These are phyloP conservation scores for Letharia columbiana DNA, from an alignment of 495 filamentous ascomycete species.

Conservation along the genomic window DNA sequence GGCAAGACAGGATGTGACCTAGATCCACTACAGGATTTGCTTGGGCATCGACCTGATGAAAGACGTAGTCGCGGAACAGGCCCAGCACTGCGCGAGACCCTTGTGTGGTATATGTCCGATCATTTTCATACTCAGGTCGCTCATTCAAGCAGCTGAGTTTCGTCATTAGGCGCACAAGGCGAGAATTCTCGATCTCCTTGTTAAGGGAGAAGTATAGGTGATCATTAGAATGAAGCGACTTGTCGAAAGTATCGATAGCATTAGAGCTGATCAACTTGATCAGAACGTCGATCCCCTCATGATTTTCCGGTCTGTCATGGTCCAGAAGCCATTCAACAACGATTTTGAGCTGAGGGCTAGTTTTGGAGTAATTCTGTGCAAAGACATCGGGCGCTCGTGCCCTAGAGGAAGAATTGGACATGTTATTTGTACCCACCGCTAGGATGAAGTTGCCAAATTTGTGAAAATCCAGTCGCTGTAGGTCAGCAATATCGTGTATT, in stretches of 20 bases:
- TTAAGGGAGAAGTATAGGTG: conserved; percentile 58
- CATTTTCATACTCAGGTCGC: conserved; percentile 70
- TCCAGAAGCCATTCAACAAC: conserved; percentile 69
- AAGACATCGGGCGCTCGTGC: conserved; percentile 56
- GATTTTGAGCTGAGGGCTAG: conserved; percentile 69
- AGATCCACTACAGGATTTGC: conserved; percentile 74
- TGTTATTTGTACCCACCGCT: conserved; percentile 60
- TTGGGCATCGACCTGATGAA: conserved; percentile 82
- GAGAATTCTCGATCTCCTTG: conserved; percentile 84
- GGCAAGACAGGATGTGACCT: conserved; percentile 69
- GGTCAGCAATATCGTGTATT: conserved; percentile 55
- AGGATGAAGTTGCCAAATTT: conserved; percentile 80
- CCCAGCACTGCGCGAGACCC: conserved; percentile 86
- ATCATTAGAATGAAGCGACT: conserved; percentile 65
- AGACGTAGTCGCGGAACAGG: conserved; percentile 93
- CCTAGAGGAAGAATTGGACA: conserved; percentile 45
- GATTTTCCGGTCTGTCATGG: conserved; percentile 37
- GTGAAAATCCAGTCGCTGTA: conserved; percentile 81
- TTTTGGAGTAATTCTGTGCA: conserved; percentile 43
- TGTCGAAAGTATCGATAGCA: conserved; percentile 60
- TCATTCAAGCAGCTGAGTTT: conserved; percentile 84
- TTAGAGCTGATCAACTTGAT: conserved; percentile 67
- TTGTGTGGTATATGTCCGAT: conserved; percentile 74
- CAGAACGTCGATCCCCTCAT: conserved; percentile 69
- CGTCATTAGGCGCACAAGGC: conserved; percentile 68